phyloP scores from a whole-genome alignment of 257 asterid species.

The Plantago major region DNA sequence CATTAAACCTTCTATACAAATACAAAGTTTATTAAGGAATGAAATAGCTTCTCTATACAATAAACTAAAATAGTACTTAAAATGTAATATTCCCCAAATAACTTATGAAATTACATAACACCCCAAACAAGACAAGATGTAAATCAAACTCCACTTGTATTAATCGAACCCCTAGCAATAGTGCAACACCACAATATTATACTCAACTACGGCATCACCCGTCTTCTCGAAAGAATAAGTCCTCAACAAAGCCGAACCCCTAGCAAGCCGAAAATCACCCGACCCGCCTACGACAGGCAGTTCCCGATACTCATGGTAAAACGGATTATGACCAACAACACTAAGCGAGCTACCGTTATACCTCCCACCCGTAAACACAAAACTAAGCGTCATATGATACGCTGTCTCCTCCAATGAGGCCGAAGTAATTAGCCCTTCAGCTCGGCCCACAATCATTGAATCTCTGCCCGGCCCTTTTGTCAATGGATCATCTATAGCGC shows the following conservation, averaged over 20 bases:
- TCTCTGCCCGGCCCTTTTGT: conserved; percentile 25
- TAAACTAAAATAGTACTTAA: too few species aligned
- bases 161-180: not conserved
- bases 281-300: conserved; percentile 47
- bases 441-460: conserved; percentile 39
- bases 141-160: too few species aligned
- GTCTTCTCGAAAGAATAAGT: conserved; percentile 16
- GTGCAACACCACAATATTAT: conserved; percentile 24
- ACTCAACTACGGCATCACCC: conserved; percentile 34
- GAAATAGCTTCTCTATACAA: too few species aligned
- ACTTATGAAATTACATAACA: too few species aligned
- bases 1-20: too few species aligned
- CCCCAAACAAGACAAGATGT: too few species aligned
- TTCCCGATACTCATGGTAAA: conserved; percentile 25
- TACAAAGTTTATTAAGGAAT: too few species aligned
- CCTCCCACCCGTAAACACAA: conserved; percentile 30
- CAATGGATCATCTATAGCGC: conserved; percentile 28
- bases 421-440: conserved; percentile 33
- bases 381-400: conserved; percentile 28
- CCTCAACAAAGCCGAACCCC: conserved; percentile 26
- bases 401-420: conserved; percentile 22
- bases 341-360: conserved; percentile 43
- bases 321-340: conserved; percentile 28
- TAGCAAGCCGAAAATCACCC: conserved; percentile 46
- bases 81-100: too few species aligned